Percentiles rank a stretch among this genome's conserved stretches.
Evolutionary conservation across 768 basidiomycete species (phyloP).

Genomic region (Pholiota molesta): DNA sequence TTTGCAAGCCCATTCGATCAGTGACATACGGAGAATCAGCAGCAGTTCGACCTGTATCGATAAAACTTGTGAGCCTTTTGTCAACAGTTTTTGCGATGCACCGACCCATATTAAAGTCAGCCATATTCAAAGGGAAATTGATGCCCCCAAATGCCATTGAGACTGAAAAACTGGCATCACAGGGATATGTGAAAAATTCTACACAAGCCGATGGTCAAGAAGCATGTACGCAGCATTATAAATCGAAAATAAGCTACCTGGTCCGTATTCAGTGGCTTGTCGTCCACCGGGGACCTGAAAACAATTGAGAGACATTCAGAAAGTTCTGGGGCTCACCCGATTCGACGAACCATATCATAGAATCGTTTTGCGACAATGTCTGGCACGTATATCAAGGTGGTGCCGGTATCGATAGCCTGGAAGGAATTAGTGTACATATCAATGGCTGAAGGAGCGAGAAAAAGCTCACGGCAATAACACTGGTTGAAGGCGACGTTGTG

Average conservation of each 20-base stretch:
- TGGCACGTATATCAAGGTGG: slow-evolving; percentile 65
- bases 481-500: slow-evolving; percentile 21
- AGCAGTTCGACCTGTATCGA: slow-evolving; percentile 23
- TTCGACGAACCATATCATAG: slow-evolving; percentile 42
- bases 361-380: slow-evolving; percentile 42
- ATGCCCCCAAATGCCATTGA: slow-evolving; percentile 48
- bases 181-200: slow-evolving; percentile 63
- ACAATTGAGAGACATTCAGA: neutral
- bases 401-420: slow-evolving; percentile 72
- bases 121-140: slow-evolving; percentile 41
- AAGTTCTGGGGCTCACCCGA: neutral
- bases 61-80: neutral
- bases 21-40: slow-evolving; percentile 27
- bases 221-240: neutral
- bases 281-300: slow-evolving; percentile 53
- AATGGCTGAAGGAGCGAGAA: neutral
- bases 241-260: slow-evolving; percentile 30
- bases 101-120: slow-evolving; percentile 61
- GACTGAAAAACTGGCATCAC: slow-evolving; percentile 35
- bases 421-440: neutral
- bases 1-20: neutral
- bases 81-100: neutral
- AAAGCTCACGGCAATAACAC: slow-evolving; percentile 40
- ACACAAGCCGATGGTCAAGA: neutral
- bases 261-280: slow-evolving; percentile 43